Evolutionary conservation across 176 grass and related monocot species (phyloP).

Genomic region (Areca catechu): DNA sequence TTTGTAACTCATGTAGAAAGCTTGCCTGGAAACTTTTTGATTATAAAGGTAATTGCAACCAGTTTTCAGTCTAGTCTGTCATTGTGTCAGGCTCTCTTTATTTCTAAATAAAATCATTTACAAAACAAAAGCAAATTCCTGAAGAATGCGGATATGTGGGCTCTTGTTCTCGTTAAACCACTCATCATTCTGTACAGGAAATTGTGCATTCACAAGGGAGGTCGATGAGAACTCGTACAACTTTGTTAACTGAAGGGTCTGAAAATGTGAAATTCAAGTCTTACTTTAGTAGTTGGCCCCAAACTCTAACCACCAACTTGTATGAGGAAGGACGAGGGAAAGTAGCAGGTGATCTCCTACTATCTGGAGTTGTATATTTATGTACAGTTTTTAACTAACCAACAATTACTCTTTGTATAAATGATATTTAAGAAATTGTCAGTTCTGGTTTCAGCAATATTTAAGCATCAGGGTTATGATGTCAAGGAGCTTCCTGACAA

Average conservation of each 20-base stretch:
- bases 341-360: constrained; percentile 47
- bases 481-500: constrained; percentile 63
- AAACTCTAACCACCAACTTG: constrained; percentile 42
- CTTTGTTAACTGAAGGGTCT: constrained; percentile 66
- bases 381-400: too few relatives aligned
- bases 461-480: constrained; percentile 71
- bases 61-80: too few relatives aligned
- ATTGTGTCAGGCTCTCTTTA: too few relatives aligned
- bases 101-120: too few relatives aligned
- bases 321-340: constrained; percentile 69
- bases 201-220: constrained; percentile 47
- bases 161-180: too few relatives aligned
- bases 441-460: constrained; percentile 45
- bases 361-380: too few relatives aligned
- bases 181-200: constrained; percentile 22
- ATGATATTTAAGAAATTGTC: constrained; percentile 8
- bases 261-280: constrained; percentile 59
- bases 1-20: too few relatives aligned
- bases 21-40: too few relatives aligned
- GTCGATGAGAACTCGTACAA: constrained; percentile 25
- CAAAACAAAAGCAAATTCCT: too few relatives aligned
- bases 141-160: too few relatives aligned
- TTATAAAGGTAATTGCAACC: too few relatives aligned
- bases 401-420: background rate
- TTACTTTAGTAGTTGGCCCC: constrained; percentile 61